These are phyloP conservation scores for Zizania latifolia DNA, from an alignment of 176 grass and related monocot genomes.

Conservation along the genomic window DNA sequence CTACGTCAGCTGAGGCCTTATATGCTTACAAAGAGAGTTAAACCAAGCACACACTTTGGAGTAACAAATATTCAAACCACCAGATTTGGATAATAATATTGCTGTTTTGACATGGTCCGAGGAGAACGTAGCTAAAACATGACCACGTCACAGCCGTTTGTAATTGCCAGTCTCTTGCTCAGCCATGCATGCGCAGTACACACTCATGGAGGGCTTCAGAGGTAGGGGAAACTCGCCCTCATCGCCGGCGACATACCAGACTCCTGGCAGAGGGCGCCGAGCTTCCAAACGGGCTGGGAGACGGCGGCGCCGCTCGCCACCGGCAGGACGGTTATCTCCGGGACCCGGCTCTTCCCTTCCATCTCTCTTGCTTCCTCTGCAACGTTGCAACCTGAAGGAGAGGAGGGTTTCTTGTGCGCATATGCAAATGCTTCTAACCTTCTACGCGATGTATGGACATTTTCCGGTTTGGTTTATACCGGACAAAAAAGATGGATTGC, in stretches of 20 bases:
- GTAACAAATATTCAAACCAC: no score
- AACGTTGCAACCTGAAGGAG: not conserved
- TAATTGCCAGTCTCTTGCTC: no score
- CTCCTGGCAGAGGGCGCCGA: conserved; percentile 61
- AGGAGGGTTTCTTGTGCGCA: not conserved
- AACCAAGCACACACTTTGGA: no score
- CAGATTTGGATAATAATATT: no score
- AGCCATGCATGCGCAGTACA: no score
- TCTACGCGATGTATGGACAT: not conserved
- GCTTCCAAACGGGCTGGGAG: conserved; percentile 66
- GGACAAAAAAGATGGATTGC: not conserved
- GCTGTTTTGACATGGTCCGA: no score
- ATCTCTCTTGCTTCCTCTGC: conserved; percentile 5
- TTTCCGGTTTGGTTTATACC: not conserved
- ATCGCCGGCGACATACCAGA: conserved; percentile 18
- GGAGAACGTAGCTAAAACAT: no score
- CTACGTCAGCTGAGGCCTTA: no score
- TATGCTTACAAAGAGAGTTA: no score
- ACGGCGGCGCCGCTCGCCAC: not conserved
- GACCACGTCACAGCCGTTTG: no score
- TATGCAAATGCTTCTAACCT: not conserved
- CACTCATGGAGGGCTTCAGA: conserved; percentile 29
- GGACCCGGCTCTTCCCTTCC: conserved; percentile 24
- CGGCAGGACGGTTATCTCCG: conserved; percentile 29
- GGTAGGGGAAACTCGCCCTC: conserved; percentile 48